phyloP scores from a whole-genome alignment of 441 rosid species.

The Corymbia calophylla region DNA sequence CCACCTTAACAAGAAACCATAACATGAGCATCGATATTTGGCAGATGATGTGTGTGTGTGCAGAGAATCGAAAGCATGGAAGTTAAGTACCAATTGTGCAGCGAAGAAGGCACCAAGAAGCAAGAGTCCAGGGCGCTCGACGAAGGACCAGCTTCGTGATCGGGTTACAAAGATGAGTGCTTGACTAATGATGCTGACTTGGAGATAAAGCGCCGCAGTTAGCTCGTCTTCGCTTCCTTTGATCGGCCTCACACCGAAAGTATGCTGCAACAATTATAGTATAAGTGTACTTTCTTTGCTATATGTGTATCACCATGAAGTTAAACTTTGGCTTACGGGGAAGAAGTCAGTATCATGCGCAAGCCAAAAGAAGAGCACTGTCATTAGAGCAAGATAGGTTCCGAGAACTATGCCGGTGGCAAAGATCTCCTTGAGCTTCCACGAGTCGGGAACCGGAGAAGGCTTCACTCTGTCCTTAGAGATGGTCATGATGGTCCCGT shows the following conservation, averaged over 20 bases:
- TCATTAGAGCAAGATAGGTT: slow-evolving; percentile 2
- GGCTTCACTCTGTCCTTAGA: slow-evolving; percentile 13
- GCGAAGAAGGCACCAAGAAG: neutral
- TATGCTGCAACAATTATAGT: neutral
- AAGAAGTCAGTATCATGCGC: slow-evolving; percentile 6
- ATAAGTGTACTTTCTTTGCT: neutral
- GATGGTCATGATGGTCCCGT: slow-evolving; percentile 12
- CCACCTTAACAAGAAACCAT: neutral
- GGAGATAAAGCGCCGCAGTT: slow-evolving; percentile 4
- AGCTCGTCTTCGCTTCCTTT: slow-evolving; percentile 1
- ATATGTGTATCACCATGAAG: neutral
- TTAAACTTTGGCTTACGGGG: neutral
- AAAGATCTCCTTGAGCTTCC: slow-evolving; percentile 13
- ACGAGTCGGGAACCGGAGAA: slow-evolving; percentile 3
- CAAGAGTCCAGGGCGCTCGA: slow-evolving; percentile 2
- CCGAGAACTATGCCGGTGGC: slow-evolving; percentile 4
- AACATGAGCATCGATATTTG: neutral
- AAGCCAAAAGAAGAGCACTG: slow-evolving; percentile 9
- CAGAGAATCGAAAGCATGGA: neutral
- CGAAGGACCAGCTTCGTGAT: slow-evolving; percentile 2
- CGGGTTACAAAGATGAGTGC: slow-evolving; percentile 3
- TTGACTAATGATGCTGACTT: slow-evolving; percentile 4
- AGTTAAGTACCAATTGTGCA: neutral
- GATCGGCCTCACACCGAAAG: slow-evolving; percentile 3
- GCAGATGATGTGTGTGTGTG: neutral